A percentile compares a stretch with the other conserved stretches of the same genome.
Conservation (phyloP, 805 yeast species). For the Ascoidea rubescens region DNA sequence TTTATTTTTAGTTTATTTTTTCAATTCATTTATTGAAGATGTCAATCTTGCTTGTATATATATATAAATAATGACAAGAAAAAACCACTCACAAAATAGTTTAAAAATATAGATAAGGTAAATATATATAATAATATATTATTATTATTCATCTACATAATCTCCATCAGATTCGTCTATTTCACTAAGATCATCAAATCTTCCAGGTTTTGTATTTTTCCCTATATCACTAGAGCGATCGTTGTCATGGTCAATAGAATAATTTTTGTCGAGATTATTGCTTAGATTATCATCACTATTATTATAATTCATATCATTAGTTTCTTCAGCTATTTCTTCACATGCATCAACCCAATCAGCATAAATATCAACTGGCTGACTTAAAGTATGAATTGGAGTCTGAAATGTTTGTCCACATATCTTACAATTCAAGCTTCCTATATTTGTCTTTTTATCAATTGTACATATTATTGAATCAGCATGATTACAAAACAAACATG, state of each 20-base stretch:
- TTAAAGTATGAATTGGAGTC: slow-evolving; percentile 58
- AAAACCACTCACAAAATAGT: too few relatives aligned
- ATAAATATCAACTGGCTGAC: slow-evolving; percentile 89
- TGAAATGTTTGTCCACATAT: slow-evolving; percentile 92
- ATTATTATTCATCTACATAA: too few relatives aligned
- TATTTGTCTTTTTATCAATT: slow-evolving; percentile 70
- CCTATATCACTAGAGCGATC: too few relatives aligned
- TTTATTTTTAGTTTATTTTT: too few relatives aligned
- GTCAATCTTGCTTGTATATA: too few relatives aligned
- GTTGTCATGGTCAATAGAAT: neutral
- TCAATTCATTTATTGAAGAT: too few relatives aligned
- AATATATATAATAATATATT: too few relatives aligned
- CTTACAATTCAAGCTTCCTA: slow-evolving; percentile 80
- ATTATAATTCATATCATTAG: slow-evolving; percentile 23
- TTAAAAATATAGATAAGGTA: too few relatives aligned
- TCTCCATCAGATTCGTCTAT: too few relatives aligned
- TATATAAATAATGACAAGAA: too few relatives aligned
- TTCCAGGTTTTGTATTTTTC: too few relatives aligned
- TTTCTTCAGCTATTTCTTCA: slow-evolving; percentile 72
- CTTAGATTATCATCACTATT: slow-evolving; percentile 20
- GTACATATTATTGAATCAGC: slow-evolving; percentile 84
- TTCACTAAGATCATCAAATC: too few relatives aligned
- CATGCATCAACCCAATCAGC: slow-evolving; percentile 98
- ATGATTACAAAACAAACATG: slow-evolving; percentile 91
- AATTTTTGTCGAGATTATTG: slow-evolving; percentile 11